Percentiles rank a stretch among this genome's conserved stretches.
Evolutionary conservation across 2,329 filamentous ascomycete genomes (phyloP).

Genomic region (Fusarium sp.): DNA sequence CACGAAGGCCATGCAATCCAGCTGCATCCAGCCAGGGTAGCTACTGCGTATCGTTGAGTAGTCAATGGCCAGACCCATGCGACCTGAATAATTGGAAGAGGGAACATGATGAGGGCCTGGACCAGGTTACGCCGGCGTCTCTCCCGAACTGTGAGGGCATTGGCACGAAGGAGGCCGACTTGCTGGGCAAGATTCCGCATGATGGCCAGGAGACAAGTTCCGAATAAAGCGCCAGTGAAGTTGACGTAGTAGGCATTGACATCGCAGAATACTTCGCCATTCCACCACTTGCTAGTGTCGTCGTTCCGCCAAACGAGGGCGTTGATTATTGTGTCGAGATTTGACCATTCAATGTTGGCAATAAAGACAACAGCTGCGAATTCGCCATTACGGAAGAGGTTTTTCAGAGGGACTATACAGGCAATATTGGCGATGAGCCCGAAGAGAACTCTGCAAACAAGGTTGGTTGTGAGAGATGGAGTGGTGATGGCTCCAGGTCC

Average conservation of each 20-base stretch:
- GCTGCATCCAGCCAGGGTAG: conserved; percentile 59
- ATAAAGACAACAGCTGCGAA: conserved; percentile 62
- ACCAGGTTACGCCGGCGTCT: conserved; percentile 51
- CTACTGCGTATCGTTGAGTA: conserved; percentile 58
- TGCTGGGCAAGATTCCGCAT: conserved; percentile 62
- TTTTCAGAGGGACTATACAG: conserved; percentile 59
- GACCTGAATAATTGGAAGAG: conserved; percentile 59
- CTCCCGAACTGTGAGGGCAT: conserved; percentile 52
- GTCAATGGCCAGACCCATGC: conserved; percentile 58
- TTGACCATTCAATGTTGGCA: conserved; percentile 54
- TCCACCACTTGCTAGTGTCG: conserved; percentile 59
- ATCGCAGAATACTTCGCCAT: conserved; percentile 63
- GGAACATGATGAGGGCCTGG: conserved; percentile 64
- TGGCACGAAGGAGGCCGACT: conserved; percentile 55
- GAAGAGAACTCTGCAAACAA: conserved; percentile 58
- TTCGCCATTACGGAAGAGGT: conserved; percentile 62
- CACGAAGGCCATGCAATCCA: conserved; percentile 55
- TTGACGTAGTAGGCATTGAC: conserved; percentile 59
- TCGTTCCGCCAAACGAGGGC: conserved; percentile 63
- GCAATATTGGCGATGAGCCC: conserved; percentile 54
- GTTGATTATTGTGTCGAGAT: conserved; percentile 59
- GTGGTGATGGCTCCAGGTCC: conserved; percentile 39
- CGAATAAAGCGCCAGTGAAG: conserved; percentile 55
- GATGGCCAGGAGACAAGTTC: conserved; percentile 61
- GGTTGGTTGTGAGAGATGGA: conserved; percentile 52